A percentile compares a stretch with the other conserved stretches of the same genome.
These are phyloP conservation scores for Passalora sequoiae DNA, from an alignment of 2,329 filamentous ascomycete species.

Conservation along the genomic window DNA sequence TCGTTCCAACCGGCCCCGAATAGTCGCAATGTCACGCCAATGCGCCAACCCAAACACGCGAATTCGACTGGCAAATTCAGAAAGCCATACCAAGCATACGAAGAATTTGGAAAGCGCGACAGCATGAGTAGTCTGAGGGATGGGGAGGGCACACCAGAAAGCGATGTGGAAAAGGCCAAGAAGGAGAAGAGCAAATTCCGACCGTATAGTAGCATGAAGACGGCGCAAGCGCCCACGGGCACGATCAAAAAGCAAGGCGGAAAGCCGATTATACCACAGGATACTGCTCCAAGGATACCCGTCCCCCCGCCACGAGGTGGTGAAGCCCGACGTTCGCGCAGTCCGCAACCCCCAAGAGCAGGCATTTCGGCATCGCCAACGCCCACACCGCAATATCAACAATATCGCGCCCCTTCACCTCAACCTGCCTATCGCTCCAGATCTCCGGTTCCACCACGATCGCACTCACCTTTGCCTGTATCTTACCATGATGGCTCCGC, in stretches of 20 bases:
- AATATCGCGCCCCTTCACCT: slow-evolving; percentile 25
- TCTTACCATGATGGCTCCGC: slow-evolving; percentile 34
- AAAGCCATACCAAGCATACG: slow-evolving; percentile 62
- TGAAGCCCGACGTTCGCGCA: slow-evolving; percentile 20
- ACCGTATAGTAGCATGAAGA: slow-evolving; percentile 50
- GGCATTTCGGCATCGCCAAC: slow-evolving; percentile 37
- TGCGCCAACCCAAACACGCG: slow-evolving; percentile 51
- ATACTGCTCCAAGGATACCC: slow-evolving; percentile 30
- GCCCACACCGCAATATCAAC: slow-evolving; percentile 34
- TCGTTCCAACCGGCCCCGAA: slow-evolving; percentile 67
- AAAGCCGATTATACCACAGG: slow-evolving; percentile 17
- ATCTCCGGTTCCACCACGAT: slow-evolving; percentile 39
- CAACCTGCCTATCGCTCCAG: slow-evolving; percentile 30
- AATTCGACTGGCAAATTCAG: slow-evolving; percentile 51
- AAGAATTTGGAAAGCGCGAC: slow-evolving; percentile 24
- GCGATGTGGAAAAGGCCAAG: slow-evolving; percentile 28
- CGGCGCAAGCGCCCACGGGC: slow-evolving; percentile 35
- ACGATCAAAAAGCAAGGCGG: slow-evolving; percentile 27
- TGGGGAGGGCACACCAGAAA: slow-evolving; percentile 30
- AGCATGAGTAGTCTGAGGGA: slow-evolving; percentile 31
- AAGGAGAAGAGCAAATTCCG: slow-evolving; percentile 39
- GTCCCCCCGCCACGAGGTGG: slow-evolving; percentile 30
- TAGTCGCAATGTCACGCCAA: slow-evolving; percentile 53
- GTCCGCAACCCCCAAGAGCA: slow-evolving; percentile 20
- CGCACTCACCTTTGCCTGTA: slow-evolving; percentile 40